Evolutionary conservation across 805 yeast species (phyloP).

Genomic region (Candida yuanshanica): DNA sequence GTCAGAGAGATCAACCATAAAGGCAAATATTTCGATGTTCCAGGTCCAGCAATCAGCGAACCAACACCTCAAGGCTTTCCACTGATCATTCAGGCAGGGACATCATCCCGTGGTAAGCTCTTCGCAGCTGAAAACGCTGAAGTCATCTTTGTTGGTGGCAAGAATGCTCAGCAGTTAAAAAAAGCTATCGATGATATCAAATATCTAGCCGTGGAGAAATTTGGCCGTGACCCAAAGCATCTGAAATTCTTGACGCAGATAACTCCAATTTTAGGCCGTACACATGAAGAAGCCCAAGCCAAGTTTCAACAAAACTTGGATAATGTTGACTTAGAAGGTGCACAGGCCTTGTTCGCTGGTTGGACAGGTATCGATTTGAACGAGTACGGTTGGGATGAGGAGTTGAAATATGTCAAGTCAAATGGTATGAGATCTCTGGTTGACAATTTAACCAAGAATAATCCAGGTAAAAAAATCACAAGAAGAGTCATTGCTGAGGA

Average conservation of each 20-base stretch:
- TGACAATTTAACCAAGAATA: conserved; percentile 22
- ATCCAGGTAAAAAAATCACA: conserved; percentile 21
- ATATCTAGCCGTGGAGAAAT: conserved; percentile 27
- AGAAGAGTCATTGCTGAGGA: conserved; percentile 21
- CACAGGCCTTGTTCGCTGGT: conserved; percentile 34
- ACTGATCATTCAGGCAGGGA: conserved; percentile 39
- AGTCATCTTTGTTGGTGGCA: conserved; percentile 32
- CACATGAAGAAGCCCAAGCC: conserved; percentile 33
- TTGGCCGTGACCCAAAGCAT: conserved; percentile 28
- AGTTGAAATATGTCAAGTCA: conserved; percentile 23
- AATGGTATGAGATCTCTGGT: conserved; percentile 10
- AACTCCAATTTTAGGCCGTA: conserved; percentile 30
- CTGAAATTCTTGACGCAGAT: conserved; percentile 31
- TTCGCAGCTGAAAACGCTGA: conserved; percentile 42
- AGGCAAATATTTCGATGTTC: conserved; percentile 32
- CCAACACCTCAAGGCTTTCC: conserved; percentile 42
- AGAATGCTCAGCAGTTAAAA: conserved; percentile 27
- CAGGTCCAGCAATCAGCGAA: conserved; percentile 36
- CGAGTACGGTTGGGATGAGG: conserved; percentile 28
- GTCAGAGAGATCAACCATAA: conserved; percentile 35
- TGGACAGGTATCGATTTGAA: conserved; percentile 37
- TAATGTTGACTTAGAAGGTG: conserved; percentile 32
- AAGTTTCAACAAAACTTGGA: conserved; percentile 26
- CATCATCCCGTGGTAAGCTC: conserved; percentile 34
- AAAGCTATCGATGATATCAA: conserved; percentile 27